Percentiles rank a stretch among this genome's conserved stretches.
Conservation (phyloP, 805 yeast species). For the Citeromyces matritensis region DNA sequence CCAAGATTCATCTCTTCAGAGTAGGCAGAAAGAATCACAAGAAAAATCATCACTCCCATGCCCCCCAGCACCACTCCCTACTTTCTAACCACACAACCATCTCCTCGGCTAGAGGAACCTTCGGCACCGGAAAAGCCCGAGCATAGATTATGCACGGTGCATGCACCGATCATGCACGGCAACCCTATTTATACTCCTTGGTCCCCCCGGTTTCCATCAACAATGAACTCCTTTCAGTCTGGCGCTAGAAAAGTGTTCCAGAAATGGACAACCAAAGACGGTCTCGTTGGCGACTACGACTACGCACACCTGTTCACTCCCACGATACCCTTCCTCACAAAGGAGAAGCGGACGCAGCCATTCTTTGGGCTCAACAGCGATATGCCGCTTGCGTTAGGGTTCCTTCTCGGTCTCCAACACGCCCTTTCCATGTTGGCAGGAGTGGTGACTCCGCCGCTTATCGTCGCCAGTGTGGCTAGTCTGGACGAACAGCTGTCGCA, state of each 20-base stretch:
- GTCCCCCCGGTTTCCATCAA: too few relatives aligned
- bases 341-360: conserved; percentile 40
- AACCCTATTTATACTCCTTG: too few relatives aligned
- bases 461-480: conserved; percentile 52
- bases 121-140: too few relatives aligned
- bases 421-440: conserved; percentile 88
- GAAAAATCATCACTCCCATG: too few relatives aligned
- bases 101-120: too few relatives aligned
- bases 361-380: conserved; percentile 71
- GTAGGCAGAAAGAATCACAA: too few relatives aligned
- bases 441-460: conserved; percentile 68
- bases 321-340: conserved; percentile 47
- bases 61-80: too few relatives aligned
- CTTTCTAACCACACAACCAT: too few relatives aligned
- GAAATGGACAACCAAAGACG: conserved; percentile 61
- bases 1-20: too few relatives aligned
- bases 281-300: conserved; percentile 79
- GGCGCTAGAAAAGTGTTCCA: conserved; percentile 10
- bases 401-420: conserved; percentile 77
- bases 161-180: too few relatives aligned
- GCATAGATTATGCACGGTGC: too few relatives aligned
- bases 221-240: not conserved
- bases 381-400: conserved; percentile 69
- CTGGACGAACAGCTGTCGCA: conserved; percentile 33
- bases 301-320: conserved; percentile 73